A percentile compares a stretch with the other conserved stretches of the same genome.
Evolutionary conservation across 108 stramenopile genomes (phyloP).

Genomic region (Seminavis robusta): DNA sequence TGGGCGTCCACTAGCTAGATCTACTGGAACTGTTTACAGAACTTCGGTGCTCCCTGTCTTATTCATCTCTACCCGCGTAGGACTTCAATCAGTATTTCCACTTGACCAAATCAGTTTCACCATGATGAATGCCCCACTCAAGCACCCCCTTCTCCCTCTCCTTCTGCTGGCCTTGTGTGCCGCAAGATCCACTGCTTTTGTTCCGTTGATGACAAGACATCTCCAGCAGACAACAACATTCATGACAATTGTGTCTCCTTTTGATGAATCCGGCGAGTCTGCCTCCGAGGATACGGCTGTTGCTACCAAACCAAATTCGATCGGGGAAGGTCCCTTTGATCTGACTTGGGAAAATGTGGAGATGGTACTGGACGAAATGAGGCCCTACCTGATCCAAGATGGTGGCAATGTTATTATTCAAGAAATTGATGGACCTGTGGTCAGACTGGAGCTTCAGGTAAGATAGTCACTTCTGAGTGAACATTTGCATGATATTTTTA

Average conservation of each 20-base stretch:
- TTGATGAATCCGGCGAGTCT: conserved; percentile 20
- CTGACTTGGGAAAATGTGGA: conserved; percentile 97
- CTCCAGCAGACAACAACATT: too few relatives aligned
- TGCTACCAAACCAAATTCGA: background rate
- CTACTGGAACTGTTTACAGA: too few relatives aligned
- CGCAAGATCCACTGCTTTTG: too few relatives aligned
- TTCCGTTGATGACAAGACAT: too few relatives aligned
- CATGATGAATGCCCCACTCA: too few relatives aligned
- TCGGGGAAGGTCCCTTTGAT: conserved; percentile 61
- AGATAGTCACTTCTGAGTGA: conserved; percentile 5
- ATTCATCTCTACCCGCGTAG: too few relatives aligned
- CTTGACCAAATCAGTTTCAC: too few relatives aligned
- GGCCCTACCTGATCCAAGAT: conserved; percentile 86
- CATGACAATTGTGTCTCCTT: conserved; percentile 57
- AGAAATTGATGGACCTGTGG: conserved; percentile 97
- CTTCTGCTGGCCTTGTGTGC: too few relatives aligned
- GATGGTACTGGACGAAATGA: conserved; percentile 92
- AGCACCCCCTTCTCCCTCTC: too few relatives aligned
- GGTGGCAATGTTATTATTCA: conserved; percentile 92
- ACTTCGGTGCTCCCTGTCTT: too few relatives aligned
- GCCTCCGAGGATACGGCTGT: background rate
- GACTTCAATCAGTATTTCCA: too few relatives aligned
- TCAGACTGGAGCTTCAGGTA: conserved; percentile 87
- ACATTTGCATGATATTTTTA: background rate
- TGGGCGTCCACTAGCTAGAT: too few relatives aligned